phyloP scores from a whole-genome alignment of 768 basidiomycete species.

The Termitomyces sp. region DNA sequence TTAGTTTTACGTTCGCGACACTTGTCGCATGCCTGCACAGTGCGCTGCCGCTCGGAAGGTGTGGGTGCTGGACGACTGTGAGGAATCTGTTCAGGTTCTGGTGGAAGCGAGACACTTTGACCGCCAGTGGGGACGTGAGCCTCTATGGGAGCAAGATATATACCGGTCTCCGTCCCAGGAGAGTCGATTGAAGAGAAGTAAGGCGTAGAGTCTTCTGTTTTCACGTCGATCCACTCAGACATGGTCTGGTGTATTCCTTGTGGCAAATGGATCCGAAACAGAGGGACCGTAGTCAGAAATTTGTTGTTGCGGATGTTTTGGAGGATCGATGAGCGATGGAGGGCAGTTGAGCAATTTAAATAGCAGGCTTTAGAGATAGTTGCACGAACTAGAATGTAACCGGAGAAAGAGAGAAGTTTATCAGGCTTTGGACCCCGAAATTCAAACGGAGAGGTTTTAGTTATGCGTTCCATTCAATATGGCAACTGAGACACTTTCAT shows the following conservation, averaged over 20 bases:
- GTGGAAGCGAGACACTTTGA: conserved; percentile 12
- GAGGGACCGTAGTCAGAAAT: neutral
- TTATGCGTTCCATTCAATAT: conserved; percentile 16
- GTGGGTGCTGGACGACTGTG: conserved; percentile 11
- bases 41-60: conserved; percentile 35
- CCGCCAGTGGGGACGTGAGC: conserved; percentile 1
- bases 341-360: conserved; percentile 9
- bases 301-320: neutral
- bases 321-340: conserved; percentile 3
- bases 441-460: conserved; percentile 18
- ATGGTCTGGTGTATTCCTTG: conserved; percentile 1
- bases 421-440: conserved; percentile 20
- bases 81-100: conserved; percentile 13
- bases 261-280: neutral
- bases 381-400: conserved; percentile 7
- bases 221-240: conserved; percentile 14
- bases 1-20: conserved; percentile 58
- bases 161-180: conserved; percentile 4
- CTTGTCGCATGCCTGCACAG: conserved; percentile 53
- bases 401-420: conserved; percentile 14
- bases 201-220: conserved; percentile 10
- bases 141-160: conserved; percentile 6
- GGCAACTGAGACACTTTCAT: conserved; percentile 18
- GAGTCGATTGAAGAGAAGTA: conserved; percentile 6
- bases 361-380: conserved; percentile 10